These are phyloP conservation scores for Aureobasidium sp. DNA, from an alignment of 2,329 filamentous ascomycete genomes.

Conservation along the genomic window DNA sequence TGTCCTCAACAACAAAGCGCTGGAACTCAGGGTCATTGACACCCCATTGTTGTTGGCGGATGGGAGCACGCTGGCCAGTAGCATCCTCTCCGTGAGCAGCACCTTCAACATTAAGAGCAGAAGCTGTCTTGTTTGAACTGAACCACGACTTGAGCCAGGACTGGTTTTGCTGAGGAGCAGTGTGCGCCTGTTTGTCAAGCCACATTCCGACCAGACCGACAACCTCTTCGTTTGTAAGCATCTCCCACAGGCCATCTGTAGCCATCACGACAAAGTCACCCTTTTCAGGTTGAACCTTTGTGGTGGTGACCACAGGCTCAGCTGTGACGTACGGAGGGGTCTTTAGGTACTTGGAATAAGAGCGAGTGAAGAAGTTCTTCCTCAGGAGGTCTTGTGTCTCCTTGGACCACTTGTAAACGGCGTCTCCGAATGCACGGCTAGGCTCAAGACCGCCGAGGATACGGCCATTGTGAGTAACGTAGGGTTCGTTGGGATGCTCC, in stretches of 20 bases:
- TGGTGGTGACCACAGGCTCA: constrained; percentile 89
- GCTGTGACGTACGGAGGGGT: constrained; percentile 97
- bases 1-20: constrained; percentile 90
- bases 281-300: constrained; percentile 78
- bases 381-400: constrained; percentile 80
- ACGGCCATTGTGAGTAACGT: constrained; percentile 81
- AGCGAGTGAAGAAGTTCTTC: constrained; percentile 78
- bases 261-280: constrained; percentile 96
- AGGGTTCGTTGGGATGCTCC: constrained; percentile 81
- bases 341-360: constrained; percentile 67
- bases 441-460: constrained; percentile 90
- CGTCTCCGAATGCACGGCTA: constrained; percentile 90
- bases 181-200: constrained; percentile 68
- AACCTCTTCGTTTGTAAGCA: constrained; percentile 97
- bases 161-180: constrained; percentile 26
- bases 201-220: constrained; percentile 94
- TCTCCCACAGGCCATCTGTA: constrained; percentile 96
- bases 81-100: constrained; percentile 38
- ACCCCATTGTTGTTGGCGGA: constrained; percentile 87
- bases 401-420: constrained; percentile 89
- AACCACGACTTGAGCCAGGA: constrained; percentile 71
- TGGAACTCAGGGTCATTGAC: constrained; percentile 65
- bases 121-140: constrained; percentile 42
- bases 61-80: constrained; percentile 76
- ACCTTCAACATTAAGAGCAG: constrained; percentile 69